phyloP scores from a whole-genome alignment of 805 yeast genomes.

The Saturnispora saitoi region DNA sequence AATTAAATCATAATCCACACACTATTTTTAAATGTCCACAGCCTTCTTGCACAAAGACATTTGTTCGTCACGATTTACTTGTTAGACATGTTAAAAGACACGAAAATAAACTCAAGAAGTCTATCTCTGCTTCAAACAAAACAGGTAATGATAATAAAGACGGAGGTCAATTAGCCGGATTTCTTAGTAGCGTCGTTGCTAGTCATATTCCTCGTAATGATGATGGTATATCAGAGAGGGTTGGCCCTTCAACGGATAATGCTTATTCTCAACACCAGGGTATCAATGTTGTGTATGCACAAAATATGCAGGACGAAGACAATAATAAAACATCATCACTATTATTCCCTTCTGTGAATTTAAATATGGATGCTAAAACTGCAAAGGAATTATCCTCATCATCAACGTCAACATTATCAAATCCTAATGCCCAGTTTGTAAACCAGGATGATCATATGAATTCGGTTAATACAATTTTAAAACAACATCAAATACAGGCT shows the following conservation, averaged over 20 bases:
- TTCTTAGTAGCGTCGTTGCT: constrained; percentile 10
- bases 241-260: background rate
- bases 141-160: background rate
- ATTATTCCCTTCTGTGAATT: background rate
- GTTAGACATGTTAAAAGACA: constrained; percentile 39
- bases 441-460: background rate
- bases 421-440: background rate
- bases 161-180: constrained; percentile 1
- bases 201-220: constrained; percentile 2
- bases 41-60: constrained; percentile 48
- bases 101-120: constrained; percentile 18
- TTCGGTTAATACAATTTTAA: background rate
- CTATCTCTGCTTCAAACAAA: background rate
- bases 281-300: background rate
- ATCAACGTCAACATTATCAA: background rate
- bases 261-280: background rate
- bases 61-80: constrained; percentile 52
- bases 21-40: constrained; percentile 43
- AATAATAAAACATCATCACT: background rate
- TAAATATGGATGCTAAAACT: background rate
- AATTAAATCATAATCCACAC: constrained; percentile 50
- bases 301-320: background rate
- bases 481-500: background rate
- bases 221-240: background rate
- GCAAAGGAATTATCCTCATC: background rate